These are phyloP conservation scores for Chytriomyces confervae DNA, from an alignment of 192 early-diverging fungal genomes.

Conservation along the genomic window DNA sequence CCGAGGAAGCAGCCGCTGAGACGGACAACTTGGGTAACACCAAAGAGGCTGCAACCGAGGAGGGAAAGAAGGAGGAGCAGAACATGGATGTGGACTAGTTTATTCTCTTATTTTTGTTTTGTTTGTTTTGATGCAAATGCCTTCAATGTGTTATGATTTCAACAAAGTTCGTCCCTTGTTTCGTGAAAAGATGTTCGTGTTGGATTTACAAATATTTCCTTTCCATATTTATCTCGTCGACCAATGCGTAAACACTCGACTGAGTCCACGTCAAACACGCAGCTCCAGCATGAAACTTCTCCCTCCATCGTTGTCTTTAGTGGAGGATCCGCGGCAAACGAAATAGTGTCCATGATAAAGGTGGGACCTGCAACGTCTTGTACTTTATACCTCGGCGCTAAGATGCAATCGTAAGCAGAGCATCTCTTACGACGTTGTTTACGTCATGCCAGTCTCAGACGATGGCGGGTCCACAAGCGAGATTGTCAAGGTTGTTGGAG, in stretches of 20 bases:
- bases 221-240: too few relatives aligned
- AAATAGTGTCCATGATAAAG: conserved; percentile 64
- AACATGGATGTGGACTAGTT: conserved; percentile 76
- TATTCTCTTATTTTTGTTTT: neutral
- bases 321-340: conserved; percentile 80
- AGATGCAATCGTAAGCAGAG: conserved; percentile 8
- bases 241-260: too few relatives aligned
- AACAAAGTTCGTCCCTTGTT: neutral
- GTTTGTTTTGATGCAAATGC: conserved; percentile 2
- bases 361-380: neutral
- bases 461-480: conserved; percentile 65
- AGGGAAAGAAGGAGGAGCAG: conserved; percentile 49
- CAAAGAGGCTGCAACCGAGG: conserved; percentile 38
- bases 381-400: neutral
- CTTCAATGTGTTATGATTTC: neutral
- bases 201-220: too few relatives aligned
- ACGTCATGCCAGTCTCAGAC: conserved; percentile 73
- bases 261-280: too few relatives aligned
- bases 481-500: conserved; percentile 73
- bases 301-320: conserved; percentile 69
- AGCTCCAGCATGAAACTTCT: too few relatives aligned
- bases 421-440: conserved; percentile 66
- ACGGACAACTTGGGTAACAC: conserved; percentile 39
- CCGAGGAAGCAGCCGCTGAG: conserved; percentile 36
- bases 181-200: too few relatives aligned